Evolutionary conservation across 345 rosid genomes (phyloP).

Genomic region (Hibiscus mutabilis): DNA sequence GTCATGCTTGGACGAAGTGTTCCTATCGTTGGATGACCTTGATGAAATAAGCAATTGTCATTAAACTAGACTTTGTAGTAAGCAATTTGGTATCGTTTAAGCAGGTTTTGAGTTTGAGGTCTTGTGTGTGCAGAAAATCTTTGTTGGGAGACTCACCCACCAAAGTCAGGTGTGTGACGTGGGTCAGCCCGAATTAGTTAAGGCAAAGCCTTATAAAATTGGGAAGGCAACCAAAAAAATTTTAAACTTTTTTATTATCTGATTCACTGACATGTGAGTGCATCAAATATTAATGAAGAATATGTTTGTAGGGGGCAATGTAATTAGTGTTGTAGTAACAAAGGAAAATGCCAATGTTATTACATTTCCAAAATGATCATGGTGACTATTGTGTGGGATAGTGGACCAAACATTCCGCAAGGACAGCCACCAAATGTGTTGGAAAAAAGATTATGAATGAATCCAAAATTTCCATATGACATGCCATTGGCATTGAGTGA

Average conservation of each 20-base stretch:
- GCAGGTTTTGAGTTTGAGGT: too few relatives aligned
- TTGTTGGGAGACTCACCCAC: too few relatives aligned
- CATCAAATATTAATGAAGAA: too few relatives aligned
- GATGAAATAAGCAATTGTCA: slow-evolving; percentile 83
- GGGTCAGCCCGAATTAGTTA: too few relatives aligned
- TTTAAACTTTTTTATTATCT: too few relatives aligned
- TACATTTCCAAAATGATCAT: neutral
- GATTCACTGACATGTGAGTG: too few relatives aligned
- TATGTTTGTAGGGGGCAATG: too few relatives aligned
- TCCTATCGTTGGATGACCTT: slow-evolving; percentile 81
- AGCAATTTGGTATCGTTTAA: too few relatives aligned
- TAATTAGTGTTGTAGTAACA: neutral
- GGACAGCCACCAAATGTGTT: neutral
- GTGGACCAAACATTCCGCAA: slow-evolving; percentile 1
- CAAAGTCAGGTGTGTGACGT: too few relatives aligned
- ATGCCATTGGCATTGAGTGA: neutral
- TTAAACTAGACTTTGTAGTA: slow-evolving; percentile 14
- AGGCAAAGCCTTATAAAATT: too few relatives aligned
- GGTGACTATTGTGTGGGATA: neutral
- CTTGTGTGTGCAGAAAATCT: too few relatives aligned
- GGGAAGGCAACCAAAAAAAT: too few relatives aligned
- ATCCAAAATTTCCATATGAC: neutral
- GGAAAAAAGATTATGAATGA: neutral
- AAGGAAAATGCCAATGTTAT: neutral
- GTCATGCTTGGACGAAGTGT: slow-evolving; percentile 92